These are phyloP conservation scores for Diaporthe capsici DNA, from an alignment of 2,329 filamentous ascomycete species.

Conservation along the genomic window DNA sequence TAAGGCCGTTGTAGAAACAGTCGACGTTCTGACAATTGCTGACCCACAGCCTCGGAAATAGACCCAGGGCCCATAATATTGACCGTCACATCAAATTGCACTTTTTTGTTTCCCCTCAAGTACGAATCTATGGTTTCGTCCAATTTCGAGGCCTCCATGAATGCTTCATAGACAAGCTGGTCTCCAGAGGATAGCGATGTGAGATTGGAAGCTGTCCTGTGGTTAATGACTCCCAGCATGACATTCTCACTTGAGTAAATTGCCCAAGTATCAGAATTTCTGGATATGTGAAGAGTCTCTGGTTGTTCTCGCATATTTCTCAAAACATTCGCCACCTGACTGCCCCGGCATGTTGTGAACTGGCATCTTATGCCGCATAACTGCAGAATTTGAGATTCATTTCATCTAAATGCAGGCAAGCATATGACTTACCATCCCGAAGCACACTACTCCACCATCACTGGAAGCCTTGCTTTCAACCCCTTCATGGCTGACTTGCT, in stretches of 20 bases:
- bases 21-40: conserved; percentile 15
- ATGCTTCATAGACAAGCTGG: conserved; percentile 9
- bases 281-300: not conserved
- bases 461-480: not conserved
- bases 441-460: not conserved
- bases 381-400: not conserved
- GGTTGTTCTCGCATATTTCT: not conserved
- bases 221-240: not conserved
- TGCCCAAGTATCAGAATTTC: not conserved
- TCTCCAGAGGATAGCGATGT: not conserved
- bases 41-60: not conserved
- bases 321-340: conserved; percentile 1
- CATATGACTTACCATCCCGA: not conserved
- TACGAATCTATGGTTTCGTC: not conserved
- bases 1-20: conserved; percentile 44
- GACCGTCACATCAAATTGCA: conserved; percentile 2
- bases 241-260: not conserved
- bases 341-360: conserved; percentile 8
- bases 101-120: not conserved
- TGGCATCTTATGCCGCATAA: conserved; percentile 1
- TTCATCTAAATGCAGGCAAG: not conserved
- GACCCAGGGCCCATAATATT: not conserved
- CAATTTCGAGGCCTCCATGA: not conserved
- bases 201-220: not conserved
- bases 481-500: not conserved